Base-by-base conservation (phyloP, 306 rosid species). In the Cicer bijugum region DNA sequence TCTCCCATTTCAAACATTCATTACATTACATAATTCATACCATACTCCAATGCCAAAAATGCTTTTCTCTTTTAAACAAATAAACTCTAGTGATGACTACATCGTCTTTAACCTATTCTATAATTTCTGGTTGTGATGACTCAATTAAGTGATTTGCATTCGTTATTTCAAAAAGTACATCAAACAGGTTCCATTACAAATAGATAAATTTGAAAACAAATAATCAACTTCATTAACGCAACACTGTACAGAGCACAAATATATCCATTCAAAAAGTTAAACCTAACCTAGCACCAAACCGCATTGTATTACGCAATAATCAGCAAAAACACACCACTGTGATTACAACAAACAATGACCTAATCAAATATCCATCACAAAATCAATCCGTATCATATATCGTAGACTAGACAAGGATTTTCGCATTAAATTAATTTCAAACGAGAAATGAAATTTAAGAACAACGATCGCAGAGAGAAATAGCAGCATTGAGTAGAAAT, bases 401-500 rank as follows among this genome's bases (percentile, higher is more conserved):
- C 15, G 2, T 47, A 50, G 16, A 15, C 7, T 38, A 50, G 16
- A 15, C 61, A 48, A 28, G 3, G 44, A 12, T 4, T 7, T 17
- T 17, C 4, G 4, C 0, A n/a, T n/a, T n/a, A 52, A 39, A 23
- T 6, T 2, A 52, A 33, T 12, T 16, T 63, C 42, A 12, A 44
- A 50, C 7, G 2, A 53, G 10, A 58, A 79, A 57, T 33, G 5
- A 39, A 38, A 19, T 7, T 5, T 12, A n/a, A 57, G 59, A 20
- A 7, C 42, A 12, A 48, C 61, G 55, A 81, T 75, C 77, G 6
- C 77, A 3, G 6, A 43, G 16, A 45, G 53, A 69, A 45, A 53
- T 2, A 19, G 10, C 63, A 53, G 39, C 64, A 76, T 37, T 75
- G 69, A 66, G 10, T 4, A 20, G 33, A 17, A 56, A 66, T 1